Base-by-base conservation (phyloP, 768 basidiomycete species). In the Calocybe cyanea region DNA sequence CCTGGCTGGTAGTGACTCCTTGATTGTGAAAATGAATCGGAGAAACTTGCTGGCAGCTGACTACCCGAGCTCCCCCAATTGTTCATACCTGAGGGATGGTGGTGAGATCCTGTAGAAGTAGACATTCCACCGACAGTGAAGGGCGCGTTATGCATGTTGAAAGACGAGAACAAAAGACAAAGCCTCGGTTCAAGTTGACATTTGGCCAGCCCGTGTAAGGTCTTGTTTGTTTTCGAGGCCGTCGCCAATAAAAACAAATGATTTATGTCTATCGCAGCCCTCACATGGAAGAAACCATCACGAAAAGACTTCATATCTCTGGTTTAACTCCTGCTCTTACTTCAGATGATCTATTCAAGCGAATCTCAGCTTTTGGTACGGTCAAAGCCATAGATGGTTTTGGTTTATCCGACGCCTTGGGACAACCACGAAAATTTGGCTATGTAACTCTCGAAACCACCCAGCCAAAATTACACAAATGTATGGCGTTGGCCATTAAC, bases 1-100 rank as follows among this genome's bases (percentile, higher is more conserved):
- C 87, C 87, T 28, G 85, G 73, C 56, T 89, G 87, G 60, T 90
- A 90, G 54, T 85, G 85, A 44, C 82, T 79, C 52, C 85, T 73
- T 2, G 84, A 81, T 62, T 86, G 85, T 7, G 81, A 76, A 41
- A 89, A 72, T 11, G 79, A 73, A 53, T 87, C 85, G n/a, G 73
- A 72, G 47, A 85, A 73, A 18, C 80, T 73, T n/a, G 72, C 62
- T 3, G 72, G 64, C 15, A 81, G 68, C 8, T 71, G 60, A 18
- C 42, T 51, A 19, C 56, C 43, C 0, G 73, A 61, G 30, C 65
- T 71, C 7, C 72, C 75, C 76, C 84, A 85, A 1, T 76, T 57
- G 49, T 72, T 73, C 45, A 70, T 53, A 39, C 70, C 76, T 1
- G 80, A 72, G 41, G 64, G 65, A 46, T 72, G 76, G 45, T 69